Evolutionary conservation across 2,329 filamentous ascomycete species (phyloP), one percentile per base, ranked within the genome.

Genomic region (Raffaelea deltoideospora): DNA sequence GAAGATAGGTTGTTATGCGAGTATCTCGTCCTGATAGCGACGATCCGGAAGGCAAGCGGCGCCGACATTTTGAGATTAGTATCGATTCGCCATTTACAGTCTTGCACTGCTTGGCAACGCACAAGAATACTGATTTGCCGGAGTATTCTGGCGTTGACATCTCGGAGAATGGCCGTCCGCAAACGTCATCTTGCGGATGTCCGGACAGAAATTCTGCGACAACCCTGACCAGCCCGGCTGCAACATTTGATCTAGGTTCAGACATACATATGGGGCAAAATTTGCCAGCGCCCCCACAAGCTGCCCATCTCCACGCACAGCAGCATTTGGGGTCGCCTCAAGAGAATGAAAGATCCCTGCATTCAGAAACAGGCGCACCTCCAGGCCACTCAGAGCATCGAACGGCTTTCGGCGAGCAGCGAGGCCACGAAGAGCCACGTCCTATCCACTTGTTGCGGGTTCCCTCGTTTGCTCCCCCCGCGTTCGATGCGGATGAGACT

Each of bases 71-170:
- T 47, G 87, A 95, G 56, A 94, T 94, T 49, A 93, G 85, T 46
- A 95, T 95, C 48, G 87, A 95, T 57, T 94, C 86, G 2, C 87
- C 87, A 1, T 88, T 95, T 53, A 88, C 88, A 43, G 84, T 94
- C 32, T 78, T 94, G 33, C 88, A 87, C 43, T 95, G 87, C 60
- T 82, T 82, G 43, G 86, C 87, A n/a, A 92, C 85, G 1, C 82
- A 90, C 53, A 79, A 83, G 34, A 94, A 94, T 55, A 93, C 81
- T 20, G 76, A 76, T 11, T 68, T 94, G 10, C 87, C 87, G 0
- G 80, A 82, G 14, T 95, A 95, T 54, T 59, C 62, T 7, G 63
- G 65, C 18, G 51, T 56, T 4, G 76, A 73, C 9, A 38, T 43
- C 4, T 33, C 69, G 60, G 38, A 69, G 67, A 15, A 4, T 10